phyloP scores from a whole-genome alignment of 805 yeast genomes.

The Starmerella apicola region DNA sequence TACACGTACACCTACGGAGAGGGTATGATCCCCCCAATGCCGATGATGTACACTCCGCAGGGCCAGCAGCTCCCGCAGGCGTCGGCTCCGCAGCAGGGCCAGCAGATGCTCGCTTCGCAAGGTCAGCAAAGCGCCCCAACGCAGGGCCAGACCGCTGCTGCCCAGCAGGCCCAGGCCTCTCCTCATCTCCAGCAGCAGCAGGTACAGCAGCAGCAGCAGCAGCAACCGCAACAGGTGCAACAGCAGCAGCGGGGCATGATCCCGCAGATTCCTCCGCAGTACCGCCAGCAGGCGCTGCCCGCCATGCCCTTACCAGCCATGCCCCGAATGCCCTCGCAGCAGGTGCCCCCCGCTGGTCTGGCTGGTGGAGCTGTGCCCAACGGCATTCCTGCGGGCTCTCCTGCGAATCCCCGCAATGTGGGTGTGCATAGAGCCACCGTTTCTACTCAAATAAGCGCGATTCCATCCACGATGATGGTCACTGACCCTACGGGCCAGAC shows the following conservation, averaged over 20 bases:
- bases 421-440: slow-evolving; percentile 16
- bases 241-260: slow-evolving; percentile 8
- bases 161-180: slow-evolving; percentile 3
- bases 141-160: background rate
- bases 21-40: slow-evolving; percentile 7
- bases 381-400: slow-evolving; percentile 1
- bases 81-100: slow-evolving; percentile 10
- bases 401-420: slow-evolving; percentile 2
- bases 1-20: slow-evolving; percentile 9
- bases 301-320: slow-evolving; percentile 9
- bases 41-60: slow-evolving; percentile 13
- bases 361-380: slow-evolving; percentile 3
- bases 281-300: slow-evolving; percentile 2
- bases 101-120: slow-evolving; percentile 2
- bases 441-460: slow-evolving; percentile 17
- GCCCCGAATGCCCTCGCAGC: slow-evolving; percentile 1
- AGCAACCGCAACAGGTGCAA: slow-evolving; percentile 11
- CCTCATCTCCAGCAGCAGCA: slow-evolving; percentile 14
- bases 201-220: slow-evolving; percentile 7
- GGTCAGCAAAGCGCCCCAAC: background rate
- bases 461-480: slow-evolving; percentile 22
- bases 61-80: slow-evolving; percentile 6
- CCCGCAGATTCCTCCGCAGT: slow-evolving; percentile 2
- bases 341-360: slow-evolving; percentile 3
- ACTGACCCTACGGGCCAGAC: slow-evolving; percentile 31